Evolutionary conservation across 306 rosid genomes (phyloP).

Genomic region (Betula pendula): DNA sequence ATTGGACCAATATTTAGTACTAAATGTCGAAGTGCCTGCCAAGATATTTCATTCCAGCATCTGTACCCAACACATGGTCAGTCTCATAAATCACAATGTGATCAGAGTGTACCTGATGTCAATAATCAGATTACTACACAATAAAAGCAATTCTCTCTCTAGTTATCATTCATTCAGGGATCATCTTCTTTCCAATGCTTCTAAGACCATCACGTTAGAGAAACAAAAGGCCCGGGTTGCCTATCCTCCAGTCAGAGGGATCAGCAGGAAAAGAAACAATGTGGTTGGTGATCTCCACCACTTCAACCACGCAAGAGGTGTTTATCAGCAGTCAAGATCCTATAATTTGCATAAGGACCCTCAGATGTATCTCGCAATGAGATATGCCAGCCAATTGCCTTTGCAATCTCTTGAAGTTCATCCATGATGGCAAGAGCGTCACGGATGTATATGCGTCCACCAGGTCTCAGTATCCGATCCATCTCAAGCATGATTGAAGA

Average conservation of each 20-base stretch:
- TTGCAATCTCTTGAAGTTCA: constrained; percentile 74
- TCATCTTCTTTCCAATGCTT: not conserved
- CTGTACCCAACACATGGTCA: not conserved
- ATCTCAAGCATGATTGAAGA: constrained; percentile 95
- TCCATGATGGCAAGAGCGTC: constrained; percentile 79
- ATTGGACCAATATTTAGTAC: not conserved
- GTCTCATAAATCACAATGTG: not conserved
- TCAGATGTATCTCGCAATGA: constrained; percentile 71
- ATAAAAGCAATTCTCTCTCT: constrained; percentile 5
- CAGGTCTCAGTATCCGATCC: constrained; percentile 93
- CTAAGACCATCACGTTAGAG: not conserved
- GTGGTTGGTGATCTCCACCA: not conserved
- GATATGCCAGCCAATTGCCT: constrained; percentile 83
- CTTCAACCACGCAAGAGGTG: constrained; percentile 62
- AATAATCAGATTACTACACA: not conserved
- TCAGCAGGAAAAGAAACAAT: not conserved
- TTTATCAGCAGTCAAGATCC: constrained; percentile 77
- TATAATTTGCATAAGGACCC: constrained; percentile 89
- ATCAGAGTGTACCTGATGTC: not conserved
- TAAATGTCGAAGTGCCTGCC: constrained; percentile 15
- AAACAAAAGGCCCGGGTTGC: not conserved
- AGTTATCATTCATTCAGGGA: not conserved
- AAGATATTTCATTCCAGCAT: constrained; percentile 21
- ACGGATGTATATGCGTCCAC: constrained; percentile 78
- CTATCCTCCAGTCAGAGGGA: not conserved